These are phyloP conservation scores for Claviceps maximensis DNA, from an alignment of 2,329 filamentous ascomycete genomes.

Conservation along the genomic window DNA sequence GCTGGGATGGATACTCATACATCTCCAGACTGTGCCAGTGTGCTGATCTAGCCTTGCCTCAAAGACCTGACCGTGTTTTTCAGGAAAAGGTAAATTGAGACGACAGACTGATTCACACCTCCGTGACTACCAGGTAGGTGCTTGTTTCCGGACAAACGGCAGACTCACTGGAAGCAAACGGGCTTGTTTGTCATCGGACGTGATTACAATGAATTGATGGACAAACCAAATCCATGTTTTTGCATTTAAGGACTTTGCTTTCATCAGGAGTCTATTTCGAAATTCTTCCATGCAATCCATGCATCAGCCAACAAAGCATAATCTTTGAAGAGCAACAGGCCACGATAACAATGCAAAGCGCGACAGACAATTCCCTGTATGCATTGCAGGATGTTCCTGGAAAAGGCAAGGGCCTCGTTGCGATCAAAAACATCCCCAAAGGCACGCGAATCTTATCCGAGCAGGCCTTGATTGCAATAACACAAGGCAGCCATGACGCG, in stretches of 20 bases:
- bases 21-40: too few relatives aligned
- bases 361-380: background rate
- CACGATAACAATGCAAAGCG: background rate
- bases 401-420: background rate
- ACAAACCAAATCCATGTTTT: background rate
- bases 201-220: background rate
- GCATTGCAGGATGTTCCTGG: background rate
- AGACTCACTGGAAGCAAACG: background rate
- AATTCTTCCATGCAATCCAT: background rate
- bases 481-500: rapidly evolving
- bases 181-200: background rate
- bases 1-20: too few relatives aligned
- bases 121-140: background rate
- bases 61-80: background rate
- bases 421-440: background rate
- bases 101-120: background rate
- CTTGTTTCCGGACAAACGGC: background rate
- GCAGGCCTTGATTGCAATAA: background rate
- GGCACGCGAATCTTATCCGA: background rate
- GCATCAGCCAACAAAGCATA: background rate
- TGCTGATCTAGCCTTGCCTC: too few relatives aligned
- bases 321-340: background rate
- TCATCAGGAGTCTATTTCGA: background rate
- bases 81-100: background rate
- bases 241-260: background rate